Conservation (phyloP, 139 green algal species). For the Ostreobium quekettii region DNA sequence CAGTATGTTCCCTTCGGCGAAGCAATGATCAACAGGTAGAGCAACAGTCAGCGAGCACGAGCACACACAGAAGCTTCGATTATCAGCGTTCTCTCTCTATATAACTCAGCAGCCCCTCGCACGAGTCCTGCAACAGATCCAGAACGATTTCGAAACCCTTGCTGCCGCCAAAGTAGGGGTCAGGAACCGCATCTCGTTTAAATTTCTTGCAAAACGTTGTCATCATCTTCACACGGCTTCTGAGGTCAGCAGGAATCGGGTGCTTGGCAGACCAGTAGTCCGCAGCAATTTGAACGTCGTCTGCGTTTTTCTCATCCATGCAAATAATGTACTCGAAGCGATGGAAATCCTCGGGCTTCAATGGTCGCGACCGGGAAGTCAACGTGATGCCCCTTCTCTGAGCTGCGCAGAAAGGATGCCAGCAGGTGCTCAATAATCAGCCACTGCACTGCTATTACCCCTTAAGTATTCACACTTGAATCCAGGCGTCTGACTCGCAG, state of each 20-base stretch:
- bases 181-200: constrained; percentile 56
- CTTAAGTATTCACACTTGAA: no score
- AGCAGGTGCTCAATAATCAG: no score
- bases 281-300: constrained; percentile 39
- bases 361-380: constrained; percentile 74
- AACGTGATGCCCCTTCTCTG: constrained; percentile 57
- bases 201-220: constrained; percentile 40
- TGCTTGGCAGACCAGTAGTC: constrained; percentile 32
- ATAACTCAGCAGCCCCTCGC: constrained; percentile 49
- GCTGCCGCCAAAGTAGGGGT: constrained; percentile 83
- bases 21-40: no score
- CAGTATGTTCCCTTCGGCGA: no score
- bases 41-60: no score
- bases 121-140: constrained; percentile 81
- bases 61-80: no score
- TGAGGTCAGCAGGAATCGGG: constrained; percentile 12
- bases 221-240: constrained; percentile 45
- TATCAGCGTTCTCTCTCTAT: constrained; percentile 37
- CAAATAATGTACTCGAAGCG: constrained; percentile 82
- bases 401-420: constrained; percentile 32
- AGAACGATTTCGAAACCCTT: constrained; percentile 74
- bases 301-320: constrained; percentile 80
- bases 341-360: constrained; percentile 68
- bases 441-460: no score
- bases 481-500: no score